phyloP scores from a whole-genome alignment of 345 rosid species.

The Noccaea caerulescens region DNA sequence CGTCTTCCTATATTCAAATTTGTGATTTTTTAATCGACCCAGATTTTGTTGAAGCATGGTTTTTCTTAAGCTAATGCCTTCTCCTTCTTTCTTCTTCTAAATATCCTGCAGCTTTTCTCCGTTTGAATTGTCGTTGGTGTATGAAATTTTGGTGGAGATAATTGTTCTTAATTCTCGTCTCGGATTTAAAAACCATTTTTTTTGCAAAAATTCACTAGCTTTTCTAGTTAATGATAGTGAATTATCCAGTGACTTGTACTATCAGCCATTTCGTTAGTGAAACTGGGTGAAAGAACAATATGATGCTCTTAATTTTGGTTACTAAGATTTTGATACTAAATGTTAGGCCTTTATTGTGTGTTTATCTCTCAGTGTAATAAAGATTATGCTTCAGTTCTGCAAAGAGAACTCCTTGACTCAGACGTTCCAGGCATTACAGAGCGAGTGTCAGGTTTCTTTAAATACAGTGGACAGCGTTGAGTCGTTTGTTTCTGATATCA shows the following conservation, averaged over 20 bases:
- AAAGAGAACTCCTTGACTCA: constrained; percentile 94
- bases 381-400: constrained; percentile 97
- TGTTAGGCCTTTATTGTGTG: background rate
- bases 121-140: no score
- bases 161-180: background rate
- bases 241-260: no score
- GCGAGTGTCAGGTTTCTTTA: constrained; percentile 92
- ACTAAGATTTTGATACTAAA: constrained; percentile 2
- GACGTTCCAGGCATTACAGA: constrained; percentile 91
- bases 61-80: constrained; percentile 17
- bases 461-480: constrained; percentile 94
- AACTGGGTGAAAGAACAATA: background rate
- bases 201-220: background rate
- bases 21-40: background rate
- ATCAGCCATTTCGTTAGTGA: background rate
- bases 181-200: background rate
- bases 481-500: constrained; percentile 87
- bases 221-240: background rate
- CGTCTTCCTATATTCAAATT: background rate
- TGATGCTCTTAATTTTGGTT: constrained; percentile 7
- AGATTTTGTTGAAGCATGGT: background rate
- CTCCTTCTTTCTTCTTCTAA: background rate
- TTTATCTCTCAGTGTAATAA: constrained; percentile 71
- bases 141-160: background rate
- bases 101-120: background rate